Evolutionary conservation across 345 rosid species (phyloP).

Genomic region (Populus euphratica): DNA sequence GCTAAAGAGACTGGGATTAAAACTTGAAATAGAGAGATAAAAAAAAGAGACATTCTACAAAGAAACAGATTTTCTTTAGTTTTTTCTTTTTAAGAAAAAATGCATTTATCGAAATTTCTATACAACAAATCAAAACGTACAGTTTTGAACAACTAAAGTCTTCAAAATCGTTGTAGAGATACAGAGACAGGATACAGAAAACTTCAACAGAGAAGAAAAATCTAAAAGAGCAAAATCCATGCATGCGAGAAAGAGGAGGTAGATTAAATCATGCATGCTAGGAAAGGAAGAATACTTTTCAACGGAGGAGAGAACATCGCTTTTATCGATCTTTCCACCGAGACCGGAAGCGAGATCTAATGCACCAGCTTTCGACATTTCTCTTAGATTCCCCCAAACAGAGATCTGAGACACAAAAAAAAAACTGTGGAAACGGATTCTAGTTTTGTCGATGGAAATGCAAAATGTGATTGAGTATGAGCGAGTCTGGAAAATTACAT

Average conservation of each 20-base stretch:
- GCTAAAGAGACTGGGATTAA: no score
- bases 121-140: no score
- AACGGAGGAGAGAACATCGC: conserved; percentile 80
- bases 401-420: conserved; percentile 18
- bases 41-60: no score
- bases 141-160: neutral
- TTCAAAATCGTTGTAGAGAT: neutral
- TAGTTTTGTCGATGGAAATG: neutral
- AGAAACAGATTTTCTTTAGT: no score
- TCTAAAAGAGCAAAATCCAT: neutral
- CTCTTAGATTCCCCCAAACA: neutral
- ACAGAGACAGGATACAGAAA: neutral
- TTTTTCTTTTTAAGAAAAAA: no score
- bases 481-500: neutral
- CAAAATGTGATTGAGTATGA: neutral
- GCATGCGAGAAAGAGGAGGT: neutral
- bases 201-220: neutral
- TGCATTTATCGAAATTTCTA: no score
- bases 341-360: conserved; percentile 88
- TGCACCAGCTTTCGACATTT: conserved; percentile 60
- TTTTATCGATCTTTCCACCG: conserved; percentile 82
- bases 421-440: neutral
- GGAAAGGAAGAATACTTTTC: conserved; percentile 44
- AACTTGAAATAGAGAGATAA: no score
- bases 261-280: neutral